phyloP scores from a whole-genome alignment of 805 yeast genomes.

The Lipomyces orientalis region DNA sequence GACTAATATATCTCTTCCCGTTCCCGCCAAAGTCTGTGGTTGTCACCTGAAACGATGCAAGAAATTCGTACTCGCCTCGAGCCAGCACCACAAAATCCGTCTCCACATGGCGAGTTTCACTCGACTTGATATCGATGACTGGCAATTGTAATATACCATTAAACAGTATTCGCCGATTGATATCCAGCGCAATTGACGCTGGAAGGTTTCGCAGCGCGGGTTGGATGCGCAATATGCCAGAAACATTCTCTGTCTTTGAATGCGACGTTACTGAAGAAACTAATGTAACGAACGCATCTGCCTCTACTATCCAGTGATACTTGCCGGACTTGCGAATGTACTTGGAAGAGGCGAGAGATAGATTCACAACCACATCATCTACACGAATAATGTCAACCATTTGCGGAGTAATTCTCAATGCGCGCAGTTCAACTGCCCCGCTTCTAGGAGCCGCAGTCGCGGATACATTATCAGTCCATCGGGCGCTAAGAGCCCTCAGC shows the following conservation, averaged over 20 bases:
- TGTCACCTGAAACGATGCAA: conserved; percentile 60
- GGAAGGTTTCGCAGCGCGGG: conserved; percentile 32
- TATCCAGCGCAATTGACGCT: conserved; percentile 38
- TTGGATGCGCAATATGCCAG: conserved; percentile 31
- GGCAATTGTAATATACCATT: conserved; percentile 75
- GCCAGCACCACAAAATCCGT: conserved; percentile 71
- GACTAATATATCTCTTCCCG: conserved; percentile 26
- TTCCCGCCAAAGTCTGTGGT: conserved; percentile 31
- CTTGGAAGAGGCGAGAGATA: conserved; percentile 10
- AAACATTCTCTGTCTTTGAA: background rate
- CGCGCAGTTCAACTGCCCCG: conserved; percentile 72
- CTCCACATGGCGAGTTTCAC: conserved; percentile 50
- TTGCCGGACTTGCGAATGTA: conserved; percentile 19
- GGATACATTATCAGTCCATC: conserved; percentile 55
- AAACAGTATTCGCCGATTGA: conserved; percentile 65
- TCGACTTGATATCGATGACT: conserved; percentile 51
- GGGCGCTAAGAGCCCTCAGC: conserved; percentile 62
- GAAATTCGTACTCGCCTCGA: conserved; percentile 84
- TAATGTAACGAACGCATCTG: conserved; percentile 24
- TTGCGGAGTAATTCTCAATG: conserved; percentile 62
- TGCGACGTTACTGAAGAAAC: conserved; percentile 12
- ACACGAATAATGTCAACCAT: conserved; percentile 64
- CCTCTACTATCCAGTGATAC: conserved; percentile 26
- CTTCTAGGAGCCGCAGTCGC: conserved; percentile 46
- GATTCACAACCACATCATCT: conserved; percentile 52